Percentiles rank a stretch among this genome's conserved stretches.
phyloP scores from a whole-genome alignment of 1,139 yeast genomes.

The Meyerozyma guilliermondii region DNA sequence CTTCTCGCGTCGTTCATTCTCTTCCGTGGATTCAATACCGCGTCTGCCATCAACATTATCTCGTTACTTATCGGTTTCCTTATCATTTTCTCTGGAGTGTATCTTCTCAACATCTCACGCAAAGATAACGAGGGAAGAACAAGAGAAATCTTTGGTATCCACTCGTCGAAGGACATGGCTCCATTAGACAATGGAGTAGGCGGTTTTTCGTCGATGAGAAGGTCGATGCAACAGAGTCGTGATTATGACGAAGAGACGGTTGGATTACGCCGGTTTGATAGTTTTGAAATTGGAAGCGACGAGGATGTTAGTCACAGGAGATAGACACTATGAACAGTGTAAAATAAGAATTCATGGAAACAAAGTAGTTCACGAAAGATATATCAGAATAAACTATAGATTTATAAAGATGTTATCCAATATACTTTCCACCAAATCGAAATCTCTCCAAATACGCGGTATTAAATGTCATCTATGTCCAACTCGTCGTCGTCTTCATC shows the following conservation, averaged over 20 bases:
- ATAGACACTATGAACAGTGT: background rate
- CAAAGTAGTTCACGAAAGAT: background rate
- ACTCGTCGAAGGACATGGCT: constrained; percentile 48
- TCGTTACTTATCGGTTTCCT: constrained; percentile 85
- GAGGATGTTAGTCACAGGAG: constrained; percentile 19
- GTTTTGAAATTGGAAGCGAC: constrained; percentile 51
- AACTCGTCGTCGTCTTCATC: constrained; percentile 64
- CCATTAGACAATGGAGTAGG: constrained; percentile 87
- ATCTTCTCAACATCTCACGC: constrained; percentile 73
- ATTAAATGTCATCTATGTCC: constrained; percentile 78
- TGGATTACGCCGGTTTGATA: constrained; percentile 58
- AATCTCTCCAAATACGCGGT: background rate
- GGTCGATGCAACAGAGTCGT: constrained; percentile 64
- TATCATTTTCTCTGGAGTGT: constrained; percentile 85
- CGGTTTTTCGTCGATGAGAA: constrained; percentile 55
- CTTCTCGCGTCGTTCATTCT: constrained; percentile 80
- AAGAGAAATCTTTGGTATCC: constrained; percentile 59
- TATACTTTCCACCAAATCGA: background rate
- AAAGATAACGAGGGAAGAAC: constrained; percentile 53
- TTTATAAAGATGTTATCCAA: too few relatives aligned
- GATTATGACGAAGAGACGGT: constrained; percentile 45
- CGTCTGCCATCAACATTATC: constrained; percentile 74
- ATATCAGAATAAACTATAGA: too few relatives aligned
- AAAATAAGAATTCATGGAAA: background rate
- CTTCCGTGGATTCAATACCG: constrained; percentile 83